Base-by-base conservation (phyloP, 2,329 filamentous ascomycete species). In the Arthroderma uncinatum region DNA sequence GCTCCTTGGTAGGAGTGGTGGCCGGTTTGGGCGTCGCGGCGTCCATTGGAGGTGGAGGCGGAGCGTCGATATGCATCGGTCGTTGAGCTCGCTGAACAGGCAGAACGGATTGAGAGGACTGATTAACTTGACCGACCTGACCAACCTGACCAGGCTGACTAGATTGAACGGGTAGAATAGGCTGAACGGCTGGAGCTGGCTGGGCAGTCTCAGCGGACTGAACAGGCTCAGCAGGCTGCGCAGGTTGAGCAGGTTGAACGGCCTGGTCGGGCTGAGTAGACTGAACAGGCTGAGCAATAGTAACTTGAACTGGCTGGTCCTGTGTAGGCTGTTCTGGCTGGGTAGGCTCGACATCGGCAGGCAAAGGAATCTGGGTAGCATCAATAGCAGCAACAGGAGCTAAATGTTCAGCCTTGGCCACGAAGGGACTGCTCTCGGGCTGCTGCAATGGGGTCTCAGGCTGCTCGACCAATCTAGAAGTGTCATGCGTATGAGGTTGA, bases 1-100 rank as follows among this genome's bases (percentile, higher is more conserved):
- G 81, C 57, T 90, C 86, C 60, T 80, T 84, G 4, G 75, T 76
- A 5, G 84, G 82, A 0, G 82, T 65, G 7, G 73, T 68, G 12
- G 75, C 71, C 42, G 67, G 65, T 7, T 56, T 56, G 7, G 48
- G 30, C 16, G 14, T 53, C 16, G 16, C 10, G 9, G 16, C 9
- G 2, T 48, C 58, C n/a, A 34, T 12, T 19, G 9, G 19, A 0
- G 39, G 28, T 12, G 53, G 52, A n/a, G 33, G 52, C 6, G 19
- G 33, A 8, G 52, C 33, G 23, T 37, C 52, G n/a, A 40, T 37
- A 14, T 54, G 19, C 9, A 14, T 37, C 12, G 36, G 52, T 14
- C 33, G 21, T 23, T 37, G 33, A 14, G 33, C 4, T 54, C 19
- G 33, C 6, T 25, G 28, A 21, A 23, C n/a, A 19, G n/a, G 52